Base-by-base conservation (phyloP, 2,329 filamentous ascomycete genomes). In the Furcasterigmium sp. region DNA sequence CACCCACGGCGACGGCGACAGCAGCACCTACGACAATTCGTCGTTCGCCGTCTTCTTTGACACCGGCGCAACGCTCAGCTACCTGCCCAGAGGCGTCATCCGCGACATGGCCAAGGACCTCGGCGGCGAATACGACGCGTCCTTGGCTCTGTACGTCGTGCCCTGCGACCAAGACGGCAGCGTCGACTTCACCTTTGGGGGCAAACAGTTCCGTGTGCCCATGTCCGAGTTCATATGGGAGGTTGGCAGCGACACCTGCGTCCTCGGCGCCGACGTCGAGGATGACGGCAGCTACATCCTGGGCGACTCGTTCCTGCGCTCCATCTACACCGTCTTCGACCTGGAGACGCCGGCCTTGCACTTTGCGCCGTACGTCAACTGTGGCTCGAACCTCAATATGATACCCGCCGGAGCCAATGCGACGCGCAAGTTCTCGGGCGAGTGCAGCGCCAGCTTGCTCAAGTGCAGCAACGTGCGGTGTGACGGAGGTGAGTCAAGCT, bases 41-140 rank as follows among this genome's bases (percentile, higher is more conserved):
- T 61, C 69, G 14, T 51, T 69, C 8, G 60, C 69, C 21, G 70
- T 77, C 23, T 71, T 82, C 39, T 70, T 86, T 20, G 82, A 86
- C 61, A 82, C 78, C 13, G 85, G 85, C 44, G 83, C 78, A 48
- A 84, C 79, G 34, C 65, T 86, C 43, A 84, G 77, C 59, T 79
- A 83, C 48, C 71, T 89, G 3, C 85, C 85, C 3, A 64, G 76
- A 46, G 55, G 66, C 25, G 60, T 85, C 46, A 73, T 78, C 45
- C 49, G 62, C 21, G 51, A 59, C 25, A 63, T 82, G 26, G 67
- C 64, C 55, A 45, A 60, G 41, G 56, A 67, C 52, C 46, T 80
- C 8, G 69, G 67, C 42, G 71, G 75, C 30, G 58, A 64, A 14
- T 66, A 69, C 36, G 64, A 72, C 30, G 32, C 56, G 2, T 52